Percentiles rank a stretch among this genome's conserved stretches.
These are phyloP conservation scores for Coemansia sp. DNA, from an alignment of 192 early-diverging fungal species.

Conservation along the genomic window DNA sequence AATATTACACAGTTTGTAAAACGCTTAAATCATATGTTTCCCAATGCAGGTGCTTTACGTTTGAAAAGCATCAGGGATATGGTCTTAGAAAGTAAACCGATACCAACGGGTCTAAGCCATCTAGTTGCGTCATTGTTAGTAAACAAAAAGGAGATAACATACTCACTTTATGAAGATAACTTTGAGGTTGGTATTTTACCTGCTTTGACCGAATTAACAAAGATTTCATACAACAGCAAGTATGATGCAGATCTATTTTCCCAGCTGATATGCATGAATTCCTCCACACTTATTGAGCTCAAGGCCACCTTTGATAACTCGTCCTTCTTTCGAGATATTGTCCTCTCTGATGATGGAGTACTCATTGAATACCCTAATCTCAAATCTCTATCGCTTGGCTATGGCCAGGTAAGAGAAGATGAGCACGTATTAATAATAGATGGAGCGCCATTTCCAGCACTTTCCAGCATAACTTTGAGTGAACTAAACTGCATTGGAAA, in stretches of 20 bases:
- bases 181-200: neutral
- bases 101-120: neutral
- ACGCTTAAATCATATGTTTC: neutral
- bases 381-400: neutral
- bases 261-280: neutral
- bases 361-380: neutral
- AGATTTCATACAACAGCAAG: neutral
- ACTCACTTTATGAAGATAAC: neutral
- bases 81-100: neutral
- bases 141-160: neutral
- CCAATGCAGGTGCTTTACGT: neutral
- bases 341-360: neutral
- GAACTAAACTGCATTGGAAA: neutral
- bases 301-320: neutral
- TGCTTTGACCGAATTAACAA: neutral
- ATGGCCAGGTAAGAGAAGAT: neutral
- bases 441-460: neutral
- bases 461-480: neutral
- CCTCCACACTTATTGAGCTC: neutral
- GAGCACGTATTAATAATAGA: neutral
- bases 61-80: neutral
- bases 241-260: neutral
- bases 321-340: neutral
- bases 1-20: neutral
- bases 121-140: neutral